phyloP scores from a whole-genome alignment of 2,329 filamentous ascomycete genomes.

The Amesomyces nigricolor region DNA sequence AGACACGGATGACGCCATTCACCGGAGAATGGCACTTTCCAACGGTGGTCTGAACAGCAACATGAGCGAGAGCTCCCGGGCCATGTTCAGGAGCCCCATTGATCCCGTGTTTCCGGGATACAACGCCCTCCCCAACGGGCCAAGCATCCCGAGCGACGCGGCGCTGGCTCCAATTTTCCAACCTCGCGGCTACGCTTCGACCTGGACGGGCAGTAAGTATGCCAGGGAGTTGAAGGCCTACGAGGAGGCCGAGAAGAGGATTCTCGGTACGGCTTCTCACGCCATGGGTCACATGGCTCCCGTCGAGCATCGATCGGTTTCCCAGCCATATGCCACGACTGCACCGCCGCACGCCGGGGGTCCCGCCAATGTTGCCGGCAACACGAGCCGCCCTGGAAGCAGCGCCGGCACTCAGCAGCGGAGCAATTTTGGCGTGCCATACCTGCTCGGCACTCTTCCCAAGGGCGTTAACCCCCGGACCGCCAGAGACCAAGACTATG shows the following conservation, averaged over 20 bases:
- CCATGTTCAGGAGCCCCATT: neutral
- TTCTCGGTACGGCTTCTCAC: conserved; percentile 3
- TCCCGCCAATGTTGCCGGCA: neutral
- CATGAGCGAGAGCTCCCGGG: conserved; percentile 13
- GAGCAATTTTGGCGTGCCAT: conserved; percentile 36
- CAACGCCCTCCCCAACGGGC: conserved; percentile 30
- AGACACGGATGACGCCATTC: conserved; percentile 3
- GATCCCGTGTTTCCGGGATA: conserved; percentile 5
- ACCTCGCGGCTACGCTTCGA: conserved; percentile 32
- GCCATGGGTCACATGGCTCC: neutral
- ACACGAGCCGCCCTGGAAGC: neutral
- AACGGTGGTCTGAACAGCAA: conserved; percentile 13
- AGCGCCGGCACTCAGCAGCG: neutral
- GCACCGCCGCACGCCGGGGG: neutral
- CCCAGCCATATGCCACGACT: conserved; percentile 8
- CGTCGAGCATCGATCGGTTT: conserved; percentile 7
- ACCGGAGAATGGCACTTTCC: conserved; percentile 2
- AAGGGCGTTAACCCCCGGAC: conserved; percentile 38
- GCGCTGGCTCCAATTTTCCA: conserved; percentile 47
- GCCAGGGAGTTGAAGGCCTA: conserved; percentile 20
- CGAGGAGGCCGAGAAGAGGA: conserved; percentile 15
- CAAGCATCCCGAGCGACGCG: conserved; percentile 40
- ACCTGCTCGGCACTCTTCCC: conserved; percentile 50
- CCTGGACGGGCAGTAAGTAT: conserved; percentile 15
- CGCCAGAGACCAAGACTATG: conserved; percentile 43